Conservation (phyloP, 2,329 filamentous ascomycete genomes). For the Arthrobotrys musiformis region DNA sequence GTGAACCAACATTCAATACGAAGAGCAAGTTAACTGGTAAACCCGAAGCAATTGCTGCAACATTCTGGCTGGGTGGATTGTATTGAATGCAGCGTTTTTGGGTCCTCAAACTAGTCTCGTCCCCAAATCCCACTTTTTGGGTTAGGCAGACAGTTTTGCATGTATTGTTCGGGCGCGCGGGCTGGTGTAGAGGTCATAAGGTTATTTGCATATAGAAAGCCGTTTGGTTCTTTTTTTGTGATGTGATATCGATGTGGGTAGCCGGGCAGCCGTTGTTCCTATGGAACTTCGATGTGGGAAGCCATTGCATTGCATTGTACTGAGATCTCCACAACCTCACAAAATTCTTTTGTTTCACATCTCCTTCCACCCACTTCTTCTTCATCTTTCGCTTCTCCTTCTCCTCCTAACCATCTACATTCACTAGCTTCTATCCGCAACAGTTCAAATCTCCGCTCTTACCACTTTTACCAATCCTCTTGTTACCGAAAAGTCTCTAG, state of each 20-base stretch:
- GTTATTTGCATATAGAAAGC: slow-evolving; percentile 25
- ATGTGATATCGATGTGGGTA: slow-evolving; percentile 27
- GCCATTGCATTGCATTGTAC: background rate
- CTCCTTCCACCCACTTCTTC: slow-evolving; percentile 14
- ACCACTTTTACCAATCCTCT: background rate
- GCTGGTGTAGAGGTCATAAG: slow-evolving; percentile 1
- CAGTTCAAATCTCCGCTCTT: background rate
- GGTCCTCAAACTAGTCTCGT: too few relatives aligned
- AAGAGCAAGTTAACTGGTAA: slow-evolving; percentile 6
- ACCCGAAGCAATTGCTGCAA: background rate
- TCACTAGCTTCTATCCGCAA: background rate
- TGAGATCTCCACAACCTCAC: background rate
- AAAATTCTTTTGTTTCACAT: background rate
- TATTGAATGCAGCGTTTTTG: too few relatives aligned
- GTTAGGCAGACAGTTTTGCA: slow-evolving; percentile 17
- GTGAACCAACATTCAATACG: slow-evolving; percentile 24
- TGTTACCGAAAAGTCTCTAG: background rate
- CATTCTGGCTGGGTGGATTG: background rate
- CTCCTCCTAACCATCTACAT: background rate
- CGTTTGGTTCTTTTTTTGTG: slow-evolving; percentile 40
- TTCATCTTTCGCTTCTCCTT: background rate
- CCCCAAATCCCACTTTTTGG: background rate
- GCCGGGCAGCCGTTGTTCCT: slow-evolving; percentile 15
- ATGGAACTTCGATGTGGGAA: slow-evolving; percentile 26
- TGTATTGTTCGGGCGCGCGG: background rate